These are phyloP conservation scores for Colletotrichum lini DNA, from an alignment of 2,329 filamentous ascomycete genomes.

Conservation along the genomic window DNA sequence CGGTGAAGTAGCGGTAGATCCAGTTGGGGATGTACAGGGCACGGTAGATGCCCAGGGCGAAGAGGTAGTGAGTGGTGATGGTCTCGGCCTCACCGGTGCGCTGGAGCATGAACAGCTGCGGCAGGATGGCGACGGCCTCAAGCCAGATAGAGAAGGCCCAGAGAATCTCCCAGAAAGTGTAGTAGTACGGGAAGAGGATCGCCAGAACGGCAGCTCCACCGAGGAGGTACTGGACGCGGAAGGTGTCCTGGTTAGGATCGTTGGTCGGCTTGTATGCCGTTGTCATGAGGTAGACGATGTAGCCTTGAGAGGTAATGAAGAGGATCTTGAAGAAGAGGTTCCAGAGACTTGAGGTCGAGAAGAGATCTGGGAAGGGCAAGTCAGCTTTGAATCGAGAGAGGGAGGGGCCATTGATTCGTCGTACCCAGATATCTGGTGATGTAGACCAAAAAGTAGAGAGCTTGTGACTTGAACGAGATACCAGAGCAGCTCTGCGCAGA, in stretches of 20 bases:
- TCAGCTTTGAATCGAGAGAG: conserved; percentile 17
- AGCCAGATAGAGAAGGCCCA: conserved; percentile 99
- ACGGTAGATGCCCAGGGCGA: conserved; percentile 91
- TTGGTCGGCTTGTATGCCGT: conserved; percentile 98
- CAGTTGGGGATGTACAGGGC: conserved; percentile 99
- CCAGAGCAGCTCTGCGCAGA: conserved; percentile 88
- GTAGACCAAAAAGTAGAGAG: conserved; percentile 94
- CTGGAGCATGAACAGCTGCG: conserved; percentile 98
- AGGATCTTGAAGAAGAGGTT: conserved; percentile 96
- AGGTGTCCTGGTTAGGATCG: conserved; percentile 96
- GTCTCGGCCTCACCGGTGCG: conserved; percentile 98
- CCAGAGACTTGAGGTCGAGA: conserved; percentile 88
- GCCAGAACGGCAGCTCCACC: conserved; percentile 84
- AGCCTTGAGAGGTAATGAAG: conserved; percentile 90
- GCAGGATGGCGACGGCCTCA: conserved; percentile 95
- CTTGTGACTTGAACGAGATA: conserved; percentile 99
- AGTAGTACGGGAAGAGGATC: conserved; percentile 87
- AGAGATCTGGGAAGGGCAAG: conserved; percentile 75
- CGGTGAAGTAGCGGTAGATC: conserved; percentile 90
- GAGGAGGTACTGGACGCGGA: conserved; percentile 95
- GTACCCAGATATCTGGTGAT: conserved; percentile 90
- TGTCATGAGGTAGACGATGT: conserved; percentile 98
- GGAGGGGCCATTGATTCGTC: conserved; percentile 40
- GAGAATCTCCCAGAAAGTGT: conserved; percentile 86
- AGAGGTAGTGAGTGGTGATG: conserved; percentile 99